Evolutionary conservation across 441 rosid genomes (phyloP).

Genomic region (Pelargonium myrrhifolium): DNA sequence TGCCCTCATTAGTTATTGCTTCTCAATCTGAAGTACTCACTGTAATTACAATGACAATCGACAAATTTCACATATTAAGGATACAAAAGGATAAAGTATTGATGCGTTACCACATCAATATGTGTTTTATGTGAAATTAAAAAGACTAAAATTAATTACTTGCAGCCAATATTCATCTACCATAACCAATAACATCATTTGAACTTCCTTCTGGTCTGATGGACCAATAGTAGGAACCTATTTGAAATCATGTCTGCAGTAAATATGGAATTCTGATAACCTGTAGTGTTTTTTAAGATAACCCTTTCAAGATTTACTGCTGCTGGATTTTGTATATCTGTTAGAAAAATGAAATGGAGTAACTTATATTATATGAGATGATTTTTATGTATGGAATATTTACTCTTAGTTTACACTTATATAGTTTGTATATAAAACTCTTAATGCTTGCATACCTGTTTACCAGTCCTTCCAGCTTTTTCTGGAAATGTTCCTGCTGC

Average conservation of each 20-base stretch:
- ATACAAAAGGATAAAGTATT: too few species aligned
- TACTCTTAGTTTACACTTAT: neutral
- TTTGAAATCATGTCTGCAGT: neutral
- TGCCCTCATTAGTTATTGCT: neutral
- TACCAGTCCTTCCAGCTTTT: slow-evolving; percentile 67
- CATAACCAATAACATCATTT: neutral
- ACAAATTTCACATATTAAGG: too few species aligned
- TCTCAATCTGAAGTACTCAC: too few species aligned
- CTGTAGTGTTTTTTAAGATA: neutral
- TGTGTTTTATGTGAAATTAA: too few species aligned
- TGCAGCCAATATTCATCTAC: too few species aligned
- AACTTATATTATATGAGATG: neutral
- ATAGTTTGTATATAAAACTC: neutral
- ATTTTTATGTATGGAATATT: neutral
- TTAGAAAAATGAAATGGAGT: neutral
- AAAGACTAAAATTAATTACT: too few species aligned
- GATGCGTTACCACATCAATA: too few species aligned
- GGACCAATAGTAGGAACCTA: slow-evolving; percentile 5
- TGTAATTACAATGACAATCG: neutral
- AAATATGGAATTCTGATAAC: neutral
- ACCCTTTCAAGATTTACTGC: neutral
- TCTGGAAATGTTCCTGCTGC: slow-evolving; percentile 69
- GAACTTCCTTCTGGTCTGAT: neutral
- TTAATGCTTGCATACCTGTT: slow-evolving; percentile 20
- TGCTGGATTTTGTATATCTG: neutral